Evolutionary conservation across 1,284 basidiomycete species (phyloP).

Genomic region (Fereydounia khargensis): DNA sequence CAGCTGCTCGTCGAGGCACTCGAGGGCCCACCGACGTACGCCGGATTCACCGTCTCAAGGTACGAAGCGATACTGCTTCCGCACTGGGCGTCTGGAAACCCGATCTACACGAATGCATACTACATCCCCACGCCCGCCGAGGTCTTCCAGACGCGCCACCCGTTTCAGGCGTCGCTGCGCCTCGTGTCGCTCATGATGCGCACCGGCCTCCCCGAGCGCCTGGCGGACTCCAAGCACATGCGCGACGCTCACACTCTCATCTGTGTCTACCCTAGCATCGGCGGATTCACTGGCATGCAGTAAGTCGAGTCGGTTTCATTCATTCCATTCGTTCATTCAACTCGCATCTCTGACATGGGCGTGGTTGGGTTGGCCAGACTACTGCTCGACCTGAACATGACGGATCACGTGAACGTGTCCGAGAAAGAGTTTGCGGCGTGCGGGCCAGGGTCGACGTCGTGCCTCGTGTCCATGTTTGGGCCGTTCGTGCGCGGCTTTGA

Average conservation of each 20-base stretch:
- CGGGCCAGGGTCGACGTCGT: slow-evolving; percentile 65
- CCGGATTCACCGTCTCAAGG: slow-evolving; percentile 60
- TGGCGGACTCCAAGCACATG: slow-evolving; percentile 61
- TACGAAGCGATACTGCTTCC: slow-evolving; percentile 62
- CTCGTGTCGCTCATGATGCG: slow-evolving; percentile 65
- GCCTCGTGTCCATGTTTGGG: slow-evolving; percentile 65
- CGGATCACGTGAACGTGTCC: slow-evolving; percentile 63
- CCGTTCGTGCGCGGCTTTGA: slow-evolving; percentile 59
- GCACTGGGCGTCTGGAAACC: slow-evolving; percentile 56
- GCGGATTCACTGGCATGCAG: slow-evolving; percentile 63
- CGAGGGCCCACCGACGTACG: slow-evolving; percentile 63
- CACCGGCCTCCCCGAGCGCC: slow-evolving; percentile 59
- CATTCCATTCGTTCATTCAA: not conserved
- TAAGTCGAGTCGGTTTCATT: too few species aligned
- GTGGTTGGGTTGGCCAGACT: too few species aligned
- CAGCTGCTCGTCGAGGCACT: slow-evolving; percentile 62
- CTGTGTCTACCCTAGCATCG: slow-evolving; percentile 65
- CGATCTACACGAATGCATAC: slow-evolving; percentile 68
- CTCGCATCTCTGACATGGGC: too few species aligned
- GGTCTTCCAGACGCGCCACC: slow-evolving; percentile 61
- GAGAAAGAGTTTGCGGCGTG: slow-evolving; percentile 66
- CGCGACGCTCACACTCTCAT: slow-evolving; percentile 65
- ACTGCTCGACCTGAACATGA: slow-evolving; percentile 61
- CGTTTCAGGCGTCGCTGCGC: slow-evolving; percentile 64
- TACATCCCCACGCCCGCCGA: slow-evolving; percentile 65